Base-by-base conservation (phyloP, 2,329 filamentous ascomycete genomes). In the Celoporthe dispersa region DNA sequence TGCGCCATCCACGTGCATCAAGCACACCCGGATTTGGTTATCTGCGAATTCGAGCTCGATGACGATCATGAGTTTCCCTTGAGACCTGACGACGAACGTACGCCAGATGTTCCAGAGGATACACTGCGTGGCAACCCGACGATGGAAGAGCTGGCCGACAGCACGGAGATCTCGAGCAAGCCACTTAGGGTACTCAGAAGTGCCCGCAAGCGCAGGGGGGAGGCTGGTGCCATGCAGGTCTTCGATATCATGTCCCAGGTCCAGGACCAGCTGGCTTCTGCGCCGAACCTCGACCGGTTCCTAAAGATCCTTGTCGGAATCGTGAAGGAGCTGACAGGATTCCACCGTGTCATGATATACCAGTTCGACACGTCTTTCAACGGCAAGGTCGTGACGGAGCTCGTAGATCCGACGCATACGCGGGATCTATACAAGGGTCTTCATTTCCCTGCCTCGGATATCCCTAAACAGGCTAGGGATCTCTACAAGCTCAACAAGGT, bases 161-260 rank as follows among this genome's bases (percentile, higher is more conserved):
- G 92, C 76, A 97, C 93, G 0, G 86, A 92, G 68, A 90, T 91
- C 37, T 82, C 87, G 64, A 96, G 92, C 79, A 92, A 90, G 73
- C 94, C 93, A 5, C 81, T 97, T n/a, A 86, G 93, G 51, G 88
- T 96, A 1, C 78, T 96, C 33, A 85, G 92, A 48, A 93, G 90
- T 76, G 92, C 93, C 0, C 87, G 93, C 12, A 93, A 92, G 76
- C 85, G 91, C 64, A 88, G 89, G 74, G 92, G 92, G 7, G 92
- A 96, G 76, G 92, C 93, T 61, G 91, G 91, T 6, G 92, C 92
- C 0, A 96, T 96, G 90, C 92, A 97, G 75, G 92, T 96, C 1
- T 97, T 97, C 79, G 94, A 94, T 79, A 94, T 97, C 73, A 92
- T 97, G 88, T 93, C 92, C 1, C 94, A 97, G 77, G 91, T 97